A percentile compares a stretch with the other conserved stretches of the same genome.
Conservation (phyloP, 257 asterid genomes). For the Parsonsia alboflavescens region DNA sequence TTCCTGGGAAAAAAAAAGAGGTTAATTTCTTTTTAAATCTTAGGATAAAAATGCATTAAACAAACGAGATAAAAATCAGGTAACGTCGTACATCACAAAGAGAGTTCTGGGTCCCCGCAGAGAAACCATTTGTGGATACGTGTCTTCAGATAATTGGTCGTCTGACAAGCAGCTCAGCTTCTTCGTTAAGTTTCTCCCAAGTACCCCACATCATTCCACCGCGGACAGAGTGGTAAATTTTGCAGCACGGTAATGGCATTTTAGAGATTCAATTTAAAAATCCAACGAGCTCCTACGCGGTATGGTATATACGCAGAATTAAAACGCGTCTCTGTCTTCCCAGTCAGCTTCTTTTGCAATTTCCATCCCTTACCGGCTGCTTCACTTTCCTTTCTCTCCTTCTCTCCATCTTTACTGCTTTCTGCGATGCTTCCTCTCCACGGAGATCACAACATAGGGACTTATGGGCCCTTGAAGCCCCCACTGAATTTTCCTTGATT, state of each 20-base stretch:
- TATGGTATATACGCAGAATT: slow-evolving; percentile 54
- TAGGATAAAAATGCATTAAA: no score
- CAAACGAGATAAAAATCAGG: neutral
- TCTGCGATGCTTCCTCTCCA: slow-evolving; percentile 14
- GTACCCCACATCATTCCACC: neutral
- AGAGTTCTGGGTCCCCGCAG: neutral
- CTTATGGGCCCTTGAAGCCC: neutral
- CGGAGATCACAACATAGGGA: neutral
- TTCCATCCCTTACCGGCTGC: neutral
- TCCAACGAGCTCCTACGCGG: slow-evolving; percentile 34
- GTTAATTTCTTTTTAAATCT: no score
- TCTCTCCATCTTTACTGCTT: neutral
- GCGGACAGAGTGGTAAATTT: neutral
- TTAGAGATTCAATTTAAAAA: neutral
- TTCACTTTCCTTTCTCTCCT: neutral
- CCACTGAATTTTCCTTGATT: neutral
- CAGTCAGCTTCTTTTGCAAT: neutral
- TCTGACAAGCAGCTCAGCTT: slow-evolving; percentile 38
- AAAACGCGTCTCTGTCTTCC: slow-evolving; percentile 31
- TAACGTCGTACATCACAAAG: neutral
- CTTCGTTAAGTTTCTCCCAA: slow-evolving; percentile 30
- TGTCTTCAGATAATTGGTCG: slow-evolving; percentile 18
- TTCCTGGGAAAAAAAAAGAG: no score
- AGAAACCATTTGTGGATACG: slow-evolving; percentile 19
- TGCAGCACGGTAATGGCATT: neutral